Conservation (phyloP, 179 eudicot genomes). For the Silene vulgaris region DNA sequence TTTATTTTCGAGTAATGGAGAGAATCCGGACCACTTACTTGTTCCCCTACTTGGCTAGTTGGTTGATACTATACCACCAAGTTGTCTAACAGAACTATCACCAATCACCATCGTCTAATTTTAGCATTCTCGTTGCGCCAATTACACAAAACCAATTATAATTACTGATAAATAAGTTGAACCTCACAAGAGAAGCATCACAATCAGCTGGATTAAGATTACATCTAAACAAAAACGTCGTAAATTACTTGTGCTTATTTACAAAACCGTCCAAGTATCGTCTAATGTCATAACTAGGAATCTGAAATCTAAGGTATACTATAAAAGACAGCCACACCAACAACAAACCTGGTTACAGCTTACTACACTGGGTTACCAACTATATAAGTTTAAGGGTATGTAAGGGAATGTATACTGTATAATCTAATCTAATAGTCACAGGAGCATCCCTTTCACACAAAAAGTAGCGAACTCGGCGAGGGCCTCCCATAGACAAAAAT, state of each 20-base stretch:
- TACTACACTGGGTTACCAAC: not conserved
- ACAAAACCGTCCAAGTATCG: not conserved
- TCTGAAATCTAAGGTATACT: not conserved
- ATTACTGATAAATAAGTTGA: not conserved
- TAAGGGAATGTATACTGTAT: not conserved
- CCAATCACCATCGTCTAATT: too few species aligned
- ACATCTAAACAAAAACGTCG: not conserved
- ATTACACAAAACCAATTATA: not conserved
- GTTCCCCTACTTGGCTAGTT: too few species aligned
- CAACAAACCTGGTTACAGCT: not conserved
- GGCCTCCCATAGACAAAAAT: not conserved
- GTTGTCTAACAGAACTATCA: too few species aligned
- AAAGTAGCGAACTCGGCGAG: constrained; percentile 17
- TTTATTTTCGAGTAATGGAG: too few species aligned
- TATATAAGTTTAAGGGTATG: not conserved
- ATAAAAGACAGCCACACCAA: not conserved
- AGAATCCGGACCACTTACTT: too few species aligned
- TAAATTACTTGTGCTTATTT: not conserved
- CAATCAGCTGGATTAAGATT: not conserved
- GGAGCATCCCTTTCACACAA: constrained; percentile 1
- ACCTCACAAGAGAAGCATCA: not conserved
- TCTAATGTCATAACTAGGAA: not conserved
- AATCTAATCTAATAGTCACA: not conserved
- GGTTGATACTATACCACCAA: too few species aligned
- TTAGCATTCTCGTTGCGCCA: too few species aligned